Conservation (phyloP, 495 filamentous ascomycete species). For the Trichoderma reesei region DNA sequence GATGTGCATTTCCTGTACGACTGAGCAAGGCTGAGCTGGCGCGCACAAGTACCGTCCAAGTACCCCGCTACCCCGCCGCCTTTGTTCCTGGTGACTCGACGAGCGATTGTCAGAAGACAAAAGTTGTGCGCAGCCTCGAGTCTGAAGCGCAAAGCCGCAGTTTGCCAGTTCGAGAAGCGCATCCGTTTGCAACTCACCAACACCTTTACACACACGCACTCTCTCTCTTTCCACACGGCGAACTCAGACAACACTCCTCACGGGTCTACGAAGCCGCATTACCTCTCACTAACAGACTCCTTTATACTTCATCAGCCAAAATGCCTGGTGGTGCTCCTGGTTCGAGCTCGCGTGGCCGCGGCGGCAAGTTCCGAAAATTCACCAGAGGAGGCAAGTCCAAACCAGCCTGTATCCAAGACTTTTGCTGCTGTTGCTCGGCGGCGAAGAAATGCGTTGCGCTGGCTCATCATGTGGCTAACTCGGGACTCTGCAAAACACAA, state of each 20-base stretch:
- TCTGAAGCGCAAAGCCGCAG: background rate
- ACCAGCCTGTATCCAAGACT: background rate
- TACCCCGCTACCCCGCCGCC: conserved; percentile 11
- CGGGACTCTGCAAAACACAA: conserved; percentile 24
- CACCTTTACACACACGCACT: background rate
- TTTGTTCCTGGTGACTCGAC: background rate
- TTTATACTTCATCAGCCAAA: conserved; percentile 13
- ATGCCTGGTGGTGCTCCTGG: conserved; percentile 55
- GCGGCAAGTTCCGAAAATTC: conserved; percentile 89
- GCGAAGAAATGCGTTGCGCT: conserved; percentile 8
- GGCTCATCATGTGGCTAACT: background rate
- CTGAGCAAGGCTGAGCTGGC: background rate
- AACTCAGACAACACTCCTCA: too few relatives aligned
- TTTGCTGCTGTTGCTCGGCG: background rate
- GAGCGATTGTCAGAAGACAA: too few relatives aligned
- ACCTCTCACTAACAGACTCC: background rate
- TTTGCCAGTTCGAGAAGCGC: background rate
- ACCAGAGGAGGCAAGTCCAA: conserved; percentile 68
- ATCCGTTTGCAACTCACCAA: background rate
- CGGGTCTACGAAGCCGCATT: too few relatives aligned
- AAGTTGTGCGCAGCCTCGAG: background rate
- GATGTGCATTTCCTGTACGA: background rate
- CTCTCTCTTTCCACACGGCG: background rate
- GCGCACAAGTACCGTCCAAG: background rate
- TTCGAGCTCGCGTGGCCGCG: conserved; percentile 55